A percentile compares a stretch with the other conserved stretches of the same genome.
phyloP scores from a whole-genome alignment of 2,329 filamentous ascomycete species.

The Coniochaeta hoffmannii region DNA sequence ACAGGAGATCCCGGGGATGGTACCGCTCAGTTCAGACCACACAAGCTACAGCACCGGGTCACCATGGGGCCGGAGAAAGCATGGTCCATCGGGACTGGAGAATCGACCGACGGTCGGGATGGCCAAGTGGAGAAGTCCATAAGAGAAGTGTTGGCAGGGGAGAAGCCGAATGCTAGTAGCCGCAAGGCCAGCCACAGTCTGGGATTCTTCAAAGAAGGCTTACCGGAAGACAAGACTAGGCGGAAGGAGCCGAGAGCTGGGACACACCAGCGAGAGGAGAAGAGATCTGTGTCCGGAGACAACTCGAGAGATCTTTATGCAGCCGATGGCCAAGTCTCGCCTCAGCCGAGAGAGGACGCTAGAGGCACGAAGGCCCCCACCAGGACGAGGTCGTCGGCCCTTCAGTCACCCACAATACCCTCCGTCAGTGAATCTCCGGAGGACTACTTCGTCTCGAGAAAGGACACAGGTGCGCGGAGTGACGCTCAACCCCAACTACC shows the following conservation, averaged over 20 bases:
- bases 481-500: not conserved
- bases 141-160: conserved; percentile 50
- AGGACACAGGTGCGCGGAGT: not conserved
- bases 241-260: conserved; percentile 37
- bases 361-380: not conserved
- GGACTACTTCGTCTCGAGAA: conserved; percentile 12
- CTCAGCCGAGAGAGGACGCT: not conserved
- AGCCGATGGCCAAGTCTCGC: not conserved
- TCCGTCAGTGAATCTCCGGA: conserved; percentile 10
- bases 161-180: conserved; percentile 57
- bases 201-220: conserved; percentile 59
- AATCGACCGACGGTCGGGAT: conserved; percentile 38
- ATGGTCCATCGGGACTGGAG: conserved; percentile 54
- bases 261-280: conserved; percentile 28
- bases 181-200: conserved; percentile 61
- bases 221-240: conserved; percentile 51
- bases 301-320: not conserved
- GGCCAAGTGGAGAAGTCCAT: conserved; percentile 60
- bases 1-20: conserved; percentile 12
- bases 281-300: conserved; percentile 13
- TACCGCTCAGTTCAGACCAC: conserved; percentile 25
- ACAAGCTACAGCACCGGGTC: conserved; percentile 33
- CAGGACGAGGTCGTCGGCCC: conserved; percentile 6
- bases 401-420: conserved; percentile 9
- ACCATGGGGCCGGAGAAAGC: conserved; percentile 47